Evolutionary conservation across 208 protist species (phyloP).

Genomic region (Leishmania aethiopica): DNA sequence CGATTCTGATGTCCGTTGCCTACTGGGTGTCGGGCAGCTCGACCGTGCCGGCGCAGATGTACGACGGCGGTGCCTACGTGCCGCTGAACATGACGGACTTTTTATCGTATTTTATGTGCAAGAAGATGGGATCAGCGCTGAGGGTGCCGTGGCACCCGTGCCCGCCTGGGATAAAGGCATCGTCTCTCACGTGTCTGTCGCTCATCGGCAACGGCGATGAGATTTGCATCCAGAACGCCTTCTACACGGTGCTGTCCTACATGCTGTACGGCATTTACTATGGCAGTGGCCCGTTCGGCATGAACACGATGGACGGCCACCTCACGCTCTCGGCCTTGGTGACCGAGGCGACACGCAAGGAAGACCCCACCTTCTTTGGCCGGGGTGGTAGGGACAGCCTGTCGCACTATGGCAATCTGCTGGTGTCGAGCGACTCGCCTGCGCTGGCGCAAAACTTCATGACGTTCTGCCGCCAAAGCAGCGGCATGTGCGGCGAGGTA

Average conservation of each 20-base stretch:
- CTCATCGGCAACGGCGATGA: conserved; percentile 40
- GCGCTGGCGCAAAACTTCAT: conserved; percentile 48
- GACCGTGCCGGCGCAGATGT: conserved; percentile 27
- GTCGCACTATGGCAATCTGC: conserved; percentile 73
- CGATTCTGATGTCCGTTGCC: conserved; percentile 48
- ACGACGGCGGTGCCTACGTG: conserved; percentile 20
- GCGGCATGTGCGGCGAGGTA: conserved; percentile 55
- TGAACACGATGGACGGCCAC: conserved; percentile 61
- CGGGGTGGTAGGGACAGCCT: conserved; percentile 41
- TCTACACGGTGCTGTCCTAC: conserved; percentile 19
- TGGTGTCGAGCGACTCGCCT: conserved; percentile 51
- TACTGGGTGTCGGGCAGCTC: conserved; percentile 54
- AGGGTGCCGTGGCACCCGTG: conserved; percentile 29
- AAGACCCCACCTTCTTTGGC: conserved; percentile 58
- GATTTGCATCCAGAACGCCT: conserved; percentile 22
- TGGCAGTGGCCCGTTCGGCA: conserved; percentile 30
- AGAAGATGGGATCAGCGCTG: conserved; percentile 13
- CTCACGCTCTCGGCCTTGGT: conserved; percentile 53
- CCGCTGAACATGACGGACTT: conserved; percentile 30
- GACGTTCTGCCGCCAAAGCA: conserved; percentile 44
- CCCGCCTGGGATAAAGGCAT: conserved; percentile 1
- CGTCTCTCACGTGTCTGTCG: conserved; percentile 26
- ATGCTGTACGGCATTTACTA: conserved; percentile 49
- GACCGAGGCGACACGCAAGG: conserved; percentile 33
- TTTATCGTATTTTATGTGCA: conserved; percentile 30